A percentile compares a stretch with the other conserved stretches of the same genome.
These are phyloP conservation scores for Heterobasidion parviporum DNA, from an alignment of 1,284 basidiomycete species.

Conservation along the genomic window DNA sequence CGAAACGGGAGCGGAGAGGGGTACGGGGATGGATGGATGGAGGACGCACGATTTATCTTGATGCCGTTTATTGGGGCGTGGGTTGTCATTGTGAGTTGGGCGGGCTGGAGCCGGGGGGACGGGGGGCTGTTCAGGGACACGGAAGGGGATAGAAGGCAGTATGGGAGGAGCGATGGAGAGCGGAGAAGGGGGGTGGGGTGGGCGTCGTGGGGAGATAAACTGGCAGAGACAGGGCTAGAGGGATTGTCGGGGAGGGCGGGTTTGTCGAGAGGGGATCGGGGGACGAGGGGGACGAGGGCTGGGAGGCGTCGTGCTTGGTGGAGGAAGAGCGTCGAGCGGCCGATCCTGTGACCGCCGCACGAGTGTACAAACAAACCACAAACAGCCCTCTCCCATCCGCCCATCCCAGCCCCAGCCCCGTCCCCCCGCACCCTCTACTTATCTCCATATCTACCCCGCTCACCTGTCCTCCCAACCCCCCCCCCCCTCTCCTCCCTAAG, in stretches of 20 bases:
- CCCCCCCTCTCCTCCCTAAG: too few relatives aligned
- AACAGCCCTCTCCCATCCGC: neutral
- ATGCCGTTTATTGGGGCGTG: slow-evolving; percentile 86
- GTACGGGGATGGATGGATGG: slow-evolving; percentile 7
- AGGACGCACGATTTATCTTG: slow-evolving; percentile 77
- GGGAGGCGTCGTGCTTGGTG: neutral
- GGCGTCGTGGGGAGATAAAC: neutral
- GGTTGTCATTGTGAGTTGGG: slow-evolving; percentile 25
- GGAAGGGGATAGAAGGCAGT: neutral
- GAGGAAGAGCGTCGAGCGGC: neutral
- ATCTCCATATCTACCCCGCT: too few relatives aligned
- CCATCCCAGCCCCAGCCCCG: too few relatives aligned
- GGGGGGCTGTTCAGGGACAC: neutral
- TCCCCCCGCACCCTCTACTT: too few relatives aligned
- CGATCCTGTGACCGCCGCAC: neutral
- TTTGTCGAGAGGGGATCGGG: neutral
- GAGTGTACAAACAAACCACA: neutral
- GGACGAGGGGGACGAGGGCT: neutral
- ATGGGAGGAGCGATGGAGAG: neutral
- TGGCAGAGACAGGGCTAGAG: neutral
- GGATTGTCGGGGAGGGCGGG: neutral
- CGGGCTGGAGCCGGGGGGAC: neutral
- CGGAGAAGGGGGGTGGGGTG: too few relatives aligned
- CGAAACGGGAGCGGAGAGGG: slow-evolving; percentile 15
- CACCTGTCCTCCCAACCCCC: too few relatives aligned